These are phyloP conservation scores for Clarireedia paspali DNA, from an alignment of 2,329 filamentous ascomycete species.

Conservation along the genomic window DNA sequence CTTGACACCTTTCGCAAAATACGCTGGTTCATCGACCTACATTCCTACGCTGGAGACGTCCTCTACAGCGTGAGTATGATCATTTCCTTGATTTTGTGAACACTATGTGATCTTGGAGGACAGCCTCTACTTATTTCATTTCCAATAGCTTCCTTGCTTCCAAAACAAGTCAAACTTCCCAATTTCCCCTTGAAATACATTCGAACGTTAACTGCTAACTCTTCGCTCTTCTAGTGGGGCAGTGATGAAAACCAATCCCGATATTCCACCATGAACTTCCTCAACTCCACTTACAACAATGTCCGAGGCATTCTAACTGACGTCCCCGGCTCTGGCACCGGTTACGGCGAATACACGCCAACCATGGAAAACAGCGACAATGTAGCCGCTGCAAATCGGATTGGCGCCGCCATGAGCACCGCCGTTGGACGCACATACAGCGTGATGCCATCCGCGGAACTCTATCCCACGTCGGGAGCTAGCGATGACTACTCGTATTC, in stretches of 20 bases:
- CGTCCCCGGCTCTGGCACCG: slow-evolving; percentile 24
- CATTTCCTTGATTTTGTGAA: no score
- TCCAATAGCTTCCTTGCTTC: no score
- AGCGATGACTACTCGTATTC: slow-evolving; percentile 41
- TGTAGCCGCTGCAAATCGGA: slow-evolving; percentile 28
- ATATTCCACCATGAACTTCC: slow-evolving; percentile 41
- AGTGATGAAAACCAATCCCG: slow-evolving; percentile 44
- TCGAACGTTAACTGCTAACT: no score
- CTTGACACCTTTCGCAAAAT: slow-evolving; percentile 42
- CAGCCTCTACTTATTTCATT: no score
- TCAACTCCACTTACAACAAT: slow-evolving; percentile 43
- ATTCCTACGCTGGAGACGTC: slow-evolving; percentile 45
- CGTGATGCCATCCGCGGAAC: slow-evolving; percentile 32
- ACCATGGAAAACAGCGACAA: slow-evolving; percentile 32
- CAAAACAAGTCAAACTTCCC: no score
- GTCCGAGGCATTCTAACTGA: slow-evolving; percentile 40
- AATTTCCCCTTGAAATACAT: no score
- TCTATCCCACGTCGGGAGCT: slow-evolving; percentile 40
- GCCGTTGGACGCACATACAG: slow-evolving; percentile 33
- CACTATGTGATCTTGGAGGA: no score
- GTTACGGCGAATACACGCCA: slow-evolving; percentile 40
- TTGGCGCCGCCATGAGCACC: slow-evolving; percentile 34
- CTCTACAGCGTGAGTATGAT: slow-evolving; percentile 35
- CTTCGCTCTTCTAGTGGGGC: slow-evolving; percentile 35
- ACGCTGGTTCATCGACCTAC: slow-evolving; percentile 51